phyloP scores from a whole-genome alignment of 441 rosid genomes.

The Gossypium davidsonii region DNA sequence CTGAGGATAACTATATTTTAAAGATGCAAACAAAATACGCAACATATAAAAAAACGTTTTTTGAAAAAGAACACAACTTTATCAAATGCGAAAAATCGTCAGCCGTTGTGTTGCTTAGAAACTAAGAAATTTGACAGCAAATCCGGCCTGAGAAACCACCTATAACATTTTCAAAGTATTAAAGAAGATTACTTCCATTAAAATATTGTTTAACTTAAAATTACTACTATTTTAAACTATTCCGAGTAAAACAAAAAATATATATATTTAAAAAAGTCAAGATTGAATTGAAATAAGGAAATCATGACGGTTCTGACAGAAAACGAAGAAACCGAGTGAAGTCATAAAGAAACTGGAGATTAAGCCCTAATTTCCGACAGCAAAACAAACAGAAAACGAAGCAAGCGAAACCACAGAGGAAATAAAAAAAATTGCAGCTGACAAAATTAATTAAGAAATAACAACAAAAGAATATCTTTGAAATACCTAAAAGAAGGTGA shows the following conservation, averaged over 20 bases:
- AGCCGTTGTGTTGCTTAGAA: background rate
- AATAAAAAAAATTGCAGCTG: background rate
- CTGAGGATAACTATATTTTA: background rate
- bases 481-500: background rate
- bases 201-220: background rate
- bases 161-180: background rate
- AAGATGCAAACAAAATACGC: background rate
- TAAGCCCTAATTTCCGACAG: background rate
- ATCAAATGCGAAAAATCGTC: background rate
- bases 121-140: background rate
- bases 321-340: background rate
- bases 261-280: background rate
- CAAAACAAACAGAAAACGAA: background rate
- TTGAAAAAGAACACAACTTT: background rate
- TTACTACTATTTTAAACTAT: background rate
- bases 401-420: background rate
- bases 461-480: no score
- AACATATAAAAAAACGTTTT: background rate
- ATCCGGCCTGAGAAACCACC: background rate
- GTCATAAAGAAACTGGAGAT: background rate
- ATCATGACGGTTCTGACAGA: background rate
- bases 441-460: background rate
- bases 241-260: background rate
- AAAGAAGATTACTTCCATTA: background rate
- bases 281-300: background rate